Base-by-base conservation (phyloP, 257 asterid species). In the Plantago major region DNA sequence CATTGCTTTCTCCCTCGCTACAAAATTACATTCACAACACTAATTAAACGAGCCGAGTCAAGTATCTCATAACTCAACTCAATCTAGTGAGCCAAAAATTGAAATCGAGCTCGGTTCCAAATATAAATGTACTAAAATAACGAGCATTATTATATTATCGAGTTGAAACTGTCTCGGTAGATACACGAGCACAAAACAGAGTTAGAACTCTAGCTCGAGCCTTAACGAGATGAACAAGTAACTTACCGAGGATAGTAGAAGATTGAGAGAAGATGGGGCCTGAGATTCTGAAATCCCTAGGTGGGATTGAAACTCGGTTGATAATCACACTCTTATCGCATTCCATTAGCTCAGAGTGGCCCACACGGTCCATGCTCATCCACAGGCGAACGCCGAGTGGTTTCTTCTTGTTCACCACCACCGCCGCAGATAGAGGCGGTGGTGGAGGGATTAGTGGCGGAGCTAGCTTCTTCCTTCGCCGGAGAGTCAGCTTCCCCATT, bases 1-100 rank as follows among this genome's bases (percentile, higher is more conserved):
- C 96, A 93, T 85, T 68, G 99, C 97, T 69, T 85, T 93, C 68
- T 93, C 99, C 80, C 99, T 87, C 52, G 99, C 99, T 89, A 92
- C 76, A 81, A 58, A 22, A 22, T 22, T 22, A 22, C n/a, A n/a
- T 22, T 2, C 26, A 22, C 26, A 22, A 22, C 26, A 22, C 26
- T 1, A 22, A 2, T 22, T 22, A 22, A 22, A 22, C 1, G 26
- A 22, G 26, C 26, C 26, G 26, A 22, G 26, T 2, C 1, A 22
- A 22, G 26, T 22, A 22, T 22, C 26, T 22, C 26, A 22, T 22
- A 22, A 22, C 2, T 22, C 26, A 22, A 22, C 26, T 22, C 1
- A 22, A 22, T n/a, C n/a, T n/a, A n/a, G n/a, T n/a, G n/a, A 22
- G 26, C 26, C 26, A 22, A 22, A 22, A 22, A 22, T 2, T 22